Evolutionary conservation across 352 stramenopile species (phyloP), one percentile per base, ranked within the genome.

Genomic region (Globisporangium radiosum): DNA sequence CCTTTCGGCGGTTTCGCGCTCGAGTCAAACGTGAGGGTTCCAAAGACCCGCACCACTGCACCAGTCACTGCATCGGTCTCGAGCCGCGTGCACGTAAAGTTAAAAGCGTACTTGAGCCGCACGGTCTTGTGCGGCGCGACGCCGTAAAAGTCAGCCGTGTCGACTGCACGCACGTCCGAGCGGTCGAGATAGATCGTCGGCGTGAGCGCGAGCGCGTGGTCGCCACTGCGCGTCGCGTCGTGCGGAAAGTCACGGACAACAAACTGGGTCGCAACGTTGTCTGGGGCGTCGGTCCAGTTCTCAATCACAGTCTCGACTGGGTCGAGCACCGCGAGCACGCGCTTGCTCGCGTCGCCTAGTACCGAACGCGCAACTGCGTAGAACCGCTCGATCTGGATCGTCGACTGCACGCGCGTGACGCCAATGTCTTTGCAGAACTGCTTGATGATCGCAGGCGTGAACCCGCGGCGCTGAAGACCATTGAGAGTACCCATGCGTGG

Each of bases 401-500:
- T 92, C 7, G 85, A 94, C 64, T 94, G 85, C 56, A 91, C 82
- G 44, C 85, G 85, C 38, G 85, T 94, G 47, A 94, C 85, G 15
- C 85, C 85, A 42, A 94, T 94, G 42, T 90, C 83, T 63, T 90
- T 88, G 63, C 85, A 94, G 68, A 94, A 94, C 48, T 85, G 76
- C 62, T 92, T 92, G 67, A 94, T 87, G 60, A 92, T 91, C 65
- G 86, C 80, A 0, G 85, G 72, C 33, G 85, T 88, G 57, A 94
- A 87, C 14, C 85, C 94, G 60, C 97, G 82, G 52, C 81, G 85
- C 68, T 84, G 81, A 48, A 92, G 76, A 0, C 97, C 97, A 64
- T 96, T 97, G 57, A 99, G 95, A 17, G 97, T 99, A 33, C 92
- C 92, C 87, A 99, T 98, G 49, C 97, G 90, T 44, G 97, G 97